Evolutionary conservation across 108 stramenopile genomes (phyloP).

Genomic region (Stephanodiscus triporus): DNA sequence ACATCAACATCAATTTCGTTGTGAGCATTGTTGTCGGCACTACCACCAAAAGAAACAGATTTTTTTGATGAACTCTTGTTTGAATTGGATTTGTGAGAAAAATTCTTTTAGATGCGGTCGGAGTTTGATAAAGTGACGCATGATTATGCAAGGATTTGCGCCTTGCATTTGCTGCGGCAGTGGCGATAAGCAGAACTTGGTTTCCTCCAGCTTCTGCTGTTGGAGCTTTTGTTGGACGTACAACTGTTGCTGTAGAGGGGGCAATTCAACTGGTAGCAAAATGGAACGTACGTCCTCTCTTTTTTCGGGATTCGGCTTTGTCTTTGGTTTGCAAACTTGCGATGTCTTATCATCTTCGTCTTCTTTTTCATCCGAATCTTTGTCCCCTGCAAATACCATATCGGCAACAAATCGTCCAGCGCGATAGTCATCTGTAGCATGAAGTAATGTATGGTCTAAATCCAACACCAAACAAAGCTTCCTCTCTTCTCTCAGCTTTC

Average conservation of each 20-base stretch:
- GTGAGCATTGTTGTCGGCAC: not conserved
- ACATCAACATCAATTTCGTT: constrained; percentile 5
- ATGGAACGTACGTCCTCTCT: constrained; percentile 72
- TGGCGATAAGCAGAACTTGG: not conserved
- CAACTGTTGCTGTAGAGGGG: constrained; percentile 24
- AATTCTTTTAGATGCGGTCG: constrained; percentile 83
- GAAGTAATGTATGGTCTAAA: constrained; percentile 88
- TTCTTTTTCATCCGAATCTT: not conserved
- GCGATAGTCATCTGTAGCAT: constrained; percentile 82
- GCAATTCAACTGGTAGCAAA: constrained; percentile 58
- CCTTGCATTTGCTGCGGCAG: constrained; percentile 33
- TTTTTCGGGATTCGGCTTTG: constrained; percentile 38
- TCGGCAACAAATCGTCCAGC: constrained; percentile 56
- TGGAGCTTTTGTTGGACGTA: constrained; percentile 37
- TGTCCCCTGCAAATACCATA: constrained; percentile 21
- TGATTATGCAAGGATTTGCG: constrained; percentile 18
- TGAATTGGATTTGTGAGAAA: constrained; percentile 52
- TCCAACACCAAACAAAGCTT: constrained; percentile 84
- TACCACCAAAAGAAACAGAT: constrained; percentile 15
- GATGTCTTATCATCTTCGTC: constrained; percentile 2
- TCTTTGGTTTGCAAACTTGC: constrained; percentile 1
- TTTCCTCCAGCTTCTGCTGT: constrained; percentile 10
- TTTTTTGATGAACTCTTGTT: constrained; percentile 21
- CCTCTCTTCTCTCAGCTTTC: constrained; percentile 50
- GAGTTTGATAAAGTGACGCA: constrained; percentile 82